Evolutionary conservation across 306 rosid species (phyloP).

Genomic region (Morella rubra): DNA sequence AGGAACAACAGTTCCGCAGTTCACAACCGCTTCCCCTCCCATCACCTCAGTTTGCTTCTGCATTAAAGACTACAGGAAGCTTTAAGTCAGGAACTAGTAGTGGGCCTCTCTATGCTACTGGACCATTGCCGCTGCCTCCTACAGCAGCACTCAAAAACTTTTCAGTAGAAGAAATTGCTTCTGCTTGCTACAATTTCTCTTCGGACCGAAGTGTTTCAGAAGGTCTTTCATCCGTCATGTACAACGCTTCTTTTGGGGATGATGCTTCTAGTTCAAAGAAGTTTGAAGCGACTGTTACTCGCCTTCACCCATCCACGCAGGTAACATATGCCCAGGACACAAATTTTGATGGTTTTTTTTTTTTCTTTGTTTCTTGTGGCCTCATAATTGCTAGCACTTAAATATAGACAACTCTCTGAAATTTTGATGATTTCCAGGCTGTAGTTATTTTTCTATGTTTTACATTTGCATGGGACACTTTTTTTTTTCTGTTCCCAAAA

Average conservation of each 20-base stretch:
- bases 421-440: neutral
- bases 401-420: neutral
- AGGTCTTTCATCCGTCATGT: constrained; percentile 77
- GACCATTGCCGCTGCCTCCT: constrained; percentile 93
- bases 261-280: constrained; percentile 72
- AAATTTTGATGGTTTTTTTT: constrained; percentile 15
- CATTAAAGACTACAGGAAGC: constrained; percentile 65
- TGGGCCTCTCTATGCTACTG: constrained; percentile 72
- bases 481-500: neutral
- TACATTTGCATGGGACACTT: neutral
- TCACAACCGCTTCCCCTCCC: constrained; percentile 99
- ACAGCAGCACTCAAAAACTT: constrained; percentile 61
- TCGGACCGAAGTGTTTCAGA: constrained; percentile 83
- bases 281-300: constrained; percentile 91
- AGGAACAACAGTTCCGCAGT: constrained; percentile 61
- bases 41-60: constrained; percentile 57
- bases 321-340: constrained; percentile 30
- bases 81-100: constrained; percentile 67
- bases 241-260: constrained; percentile 90
- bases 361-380: constrained; percentile 17
- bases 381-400: constrained; percentile 16
- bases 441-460: neutral
- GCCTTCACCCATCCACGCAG: constrained; percentile 82
- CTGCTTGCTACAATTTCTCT: constrained; percentile 84
- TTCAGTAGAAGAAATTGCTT: constrained; percentile 66